Base-by-base conservation (phyloP, 1,284 basidiomycete genomes). In the Ustilago shanxiensis region DNA sequence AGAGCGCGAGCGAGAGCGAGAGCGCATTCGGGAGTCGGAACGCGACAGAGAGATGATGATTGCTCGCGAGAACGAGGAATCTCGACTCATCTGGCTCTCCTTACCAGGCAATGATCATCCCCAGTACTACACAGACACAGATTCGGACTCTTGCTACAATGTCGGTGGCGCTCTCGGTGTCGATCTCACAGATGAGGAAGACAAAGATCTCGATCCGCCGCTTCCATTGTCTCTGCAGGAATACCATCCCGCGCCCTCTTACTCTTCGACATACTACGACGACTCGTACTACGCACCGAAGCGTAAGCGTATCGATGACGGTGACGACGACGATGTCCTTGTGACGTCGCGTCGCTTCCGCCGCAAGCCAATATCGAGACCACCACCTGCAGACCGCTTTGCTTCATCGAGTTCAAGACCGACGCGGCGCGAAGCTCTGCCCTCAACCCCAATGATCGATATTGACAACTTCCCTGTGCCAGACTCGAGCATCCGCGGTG, bases 121-220 rank as follows among this genome's bases (percentile, higher is more conserved):
- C 3, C 67, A 80, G 54, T 82, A 82, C 64, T 82, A 82, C 61
- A 80, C 80, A 2, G 80, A 82, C 58, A 79, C 80, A 0, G 78
- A 79, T 62, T 73, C 78, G 29, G 78, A 79, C 35, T 77, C 75
- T 3, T 77, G 75, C 67, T 77, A 71, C 22, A 71, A 71, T 20
- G 75, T 37, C 4, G 64, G 64, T 11, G 75, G 71, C n/a, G 73
- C 65, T 39, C 47, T 66, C n/a, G 74, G 74, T 13, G 67, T 64
- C 37, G 60, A 70, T 18, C 44, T 73, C 1, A 77, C 67, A 2
- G 75, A 77, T 24, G 75, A 77, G 45, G 75, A 77, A 35, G 75
- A 77, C 61, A 67, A 74, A 56, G 72, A 79, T 31, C 60, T 79
- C 18, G 49, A 72, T 52, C 77, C 72, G 33, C 77, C 72, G 2